Base-by-base conservation (phyloP, 495 filamentous ascomycete species). In the Talaromyces liani region DNA sequence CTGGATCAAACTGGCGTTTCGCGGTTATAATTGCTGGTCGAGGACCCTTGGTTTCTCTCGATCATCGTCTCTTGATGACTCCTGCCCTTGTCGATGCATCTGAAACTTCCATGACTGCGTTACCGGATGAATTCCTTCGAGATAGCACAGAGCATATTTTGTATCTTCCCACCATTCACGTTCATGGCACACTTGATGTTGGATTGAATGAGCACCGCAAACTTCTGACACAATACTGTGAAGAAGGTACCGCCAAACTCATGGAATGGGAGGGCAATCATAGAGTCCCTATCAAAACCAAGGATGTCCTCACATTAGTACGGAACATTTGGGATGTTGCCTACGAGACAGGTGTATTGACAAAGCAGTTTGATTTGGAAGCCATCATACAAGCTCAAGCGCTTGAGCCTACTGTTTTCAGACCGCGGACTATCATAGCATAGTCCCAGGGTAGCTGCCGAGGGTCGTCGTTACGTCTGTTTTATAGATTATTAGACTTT, bases 151-250 rank as follows among this genome's bases (percentile, higher is more conserved):
- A 45, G 41, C 41, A 45, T 45, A 18, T 45, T 1, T 58, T 75
- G 2, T 31, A 45, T 8, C 65, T 85, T 12, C 84, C 85, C 41
- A 87, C 85, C 14, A 65, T 89, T 31, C 86, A 89, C 71, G 82
- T 89, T 4, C 86, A 88, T 70, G 86, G 86, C 0, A 63, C 82
- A 70, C 70, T 67, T 39, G 86, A 89, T 65, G 69, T 71, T 58
- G 84, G 84, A 2, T 63, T 87, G 31, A 66, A 79, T 54, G 63
- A 81, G 34, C 85, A 88, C 64, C 68, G 76, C 62, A 72, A 76
- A 64, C 69, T 88, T 67, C 61, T 78, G 14, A 65, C 75, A 6
- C 68, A 78, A 62, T 87, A 83, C 68, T 84, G 79, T 67, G 77
- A 82, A 31, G 78, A 85, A 27, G 85, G 85, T 49, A 49, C 45